Percentiles rank a stretch among this genome's conserved stretches.
phyloP scores from a whole-genome alignment of 2,329 filamentous ascomycete species.

The Monosporascus ibericus region DNA sequence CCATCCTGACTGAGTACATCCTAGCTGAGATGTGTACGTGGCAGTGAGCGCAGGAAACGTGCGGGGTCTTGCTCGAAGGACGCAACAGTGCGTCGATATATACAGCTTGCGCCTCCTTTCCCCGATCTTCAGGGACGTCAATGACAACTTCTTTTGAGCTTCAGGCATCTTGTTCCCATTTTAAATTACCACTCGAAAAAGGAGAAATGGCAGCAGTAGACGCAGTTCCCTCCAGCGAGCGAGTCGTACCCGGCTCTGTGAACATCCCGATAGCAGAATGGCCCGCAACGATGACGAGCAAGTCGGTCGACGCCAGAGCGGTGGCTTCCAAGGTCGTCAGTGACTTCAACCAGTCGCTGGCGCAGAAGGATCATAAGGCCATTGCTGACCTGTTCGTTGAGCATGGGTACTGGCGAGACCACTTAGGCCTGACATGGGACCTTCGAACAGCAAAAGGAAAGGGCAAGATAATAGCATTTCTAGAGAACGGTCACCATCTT shows the following conservation, averaged over 20 bases:
- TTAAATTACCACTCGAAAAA: no score
- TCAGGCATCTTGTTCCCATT: no score
- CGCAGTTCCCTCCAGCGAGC: slow-evolving; percentile 20
- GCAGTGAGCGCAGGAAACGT: no score
- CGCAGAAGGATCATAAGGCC: slow-evolving; percentile 24
- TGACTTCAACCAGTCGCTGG: slow-evolving; percentile 32
- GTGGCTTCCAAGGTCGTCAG: slow-evolving; percentile 31
- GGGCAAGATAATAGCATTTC: slow-evolving; percentile 30
- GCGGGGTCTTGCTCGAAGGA: no score
- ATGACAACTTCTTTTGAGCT: no score
- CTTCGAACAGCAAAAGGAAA: slow-evolving; percentile 46
- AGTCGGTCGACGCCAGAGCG: slow-evolving; percentile 27
- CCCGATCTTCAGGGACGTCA: no score
- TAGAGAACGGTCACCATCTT: slow-evolving; percentile 24
- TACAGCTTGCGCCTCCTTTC: no score
- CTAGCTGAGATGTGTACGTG: no score
- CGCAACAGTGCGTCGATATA: no score
- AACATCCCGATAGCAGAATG: slow-evolving; percentile 34
- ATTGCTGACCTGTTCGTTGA: slow-evolving; percentile 40
- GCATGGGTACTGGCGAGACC: slow-evolving; percentile 52
- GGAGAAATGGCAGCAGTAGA: slow-evolving; percentile 7
- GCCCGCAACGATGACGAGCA: slow-evolving; percentile 29
- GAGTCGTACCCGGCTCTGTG: slow-evolving; percentile 27
- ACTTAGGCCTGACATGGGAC: slow-evolving; percentile 50
- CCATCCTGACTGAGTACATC: no score